Evolutionary conservation across 129 eudicot genomes (phyloP).

Genomic region (Calendula officinalis): DNA sequence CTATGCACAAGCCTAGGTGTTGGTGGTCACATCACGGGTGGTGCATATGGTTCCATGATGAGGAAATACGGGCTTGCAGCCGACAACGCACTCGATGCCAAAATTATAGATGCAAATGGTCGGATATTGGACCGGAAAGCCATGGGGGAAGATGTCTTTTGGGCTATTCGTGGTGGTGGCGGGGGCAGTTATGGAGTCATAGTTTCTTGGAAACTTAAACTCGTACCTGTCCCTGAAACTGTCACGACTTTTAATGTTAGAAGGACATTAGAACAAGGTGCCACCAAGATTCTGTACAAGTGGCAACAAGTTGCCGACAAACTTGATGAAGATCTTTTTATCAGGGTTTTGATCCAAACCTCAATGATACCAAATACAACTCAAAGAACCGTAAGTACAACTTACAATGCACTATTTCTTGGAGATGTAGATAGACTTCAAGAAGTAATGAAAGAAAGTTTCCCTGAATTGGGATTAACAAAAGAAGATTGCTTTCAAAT

Average conservation of each 20-base stretch:
- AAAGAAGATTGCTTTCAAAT: slow-evolving; percentile 56
- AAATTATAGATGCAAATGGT: slow-evolving; percentile 54
- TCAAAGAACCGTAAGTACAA: slow-evolving; percentile 32
- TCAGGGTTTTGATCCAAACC: slow-evolving; percentile 30
- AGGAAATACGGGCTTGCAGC: slow-evolving; percentile 72
- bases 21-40: slow-evolving; percentile 86
- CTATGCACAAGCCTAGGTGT: slow-evolving; percentile 70
- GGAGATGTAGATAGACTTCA: slow-evolving; percentile 46
- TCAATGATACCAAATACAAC: slow-evolving; percentile 34
- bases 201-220: slow-evolving; percentile 63
- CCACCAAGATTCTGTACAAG: slow-evolving; percentile 34
- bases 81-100: slow-evolving; percentile 65
- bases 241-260: slow-evolving; percentile 59
- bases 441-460: slow-evolving; percentile 35
- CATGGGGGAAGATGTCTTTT: slow-evolving; percentile 83
- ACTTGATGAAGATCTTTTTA: slow-evolving; percentile 40
- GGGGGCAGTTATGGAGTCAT: slow-evolving; percentile 73
- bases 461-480: slow-evolving; percentile 65
- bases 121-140: slow-evolving; percentile 49
- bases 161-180: slow-evolving; percentile 81
- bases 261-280: slow-evolving; percentile 47
- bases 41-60: slow-evolving; percentile 80
- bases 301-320: slow-evolving; percentile 38
- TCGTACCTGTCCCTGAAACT: slow-evolving; percentile 58
- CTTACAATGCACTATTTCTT: slow-evolving; percentile 61